Evolutionary conservation across 1,284 basidiomycete genomes (phyloP).

Genomic region (Microbotryum intermedium): DNA sequence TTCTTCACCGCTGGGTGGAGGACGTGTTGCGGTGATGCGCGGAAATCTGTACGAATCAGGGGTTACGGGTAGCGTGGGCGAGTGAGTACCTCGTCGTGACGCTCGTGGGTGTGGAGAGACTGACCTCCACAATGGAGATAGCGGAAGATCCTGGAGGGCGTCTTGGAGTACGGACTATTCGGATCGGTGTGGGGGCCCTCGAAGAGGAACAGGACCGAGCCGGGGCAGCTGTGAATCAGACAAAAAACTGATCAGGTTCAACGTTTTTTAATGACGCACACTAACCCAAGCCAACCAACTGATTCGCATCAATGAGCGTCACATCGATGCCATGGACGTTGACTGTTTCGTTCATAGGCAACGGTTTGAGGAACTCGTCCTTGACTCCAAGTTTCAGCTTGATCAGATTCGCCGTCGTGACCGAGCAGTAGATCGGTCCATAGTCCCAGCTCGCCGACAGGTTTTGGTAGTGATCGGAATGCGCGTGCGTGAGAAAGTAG

Average conservation of each 20-base stretch:
- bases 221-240: slow-evolving; percentile 53
- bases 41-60: slow-evolving; percentile 27
- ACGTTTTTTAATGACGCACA: background rate
- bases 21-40: slow-evolving; percentile 62
- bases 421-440: slow-evolving; percentile 90
- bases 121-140: slow-evolving; percentile 94
- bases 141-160: slow-evolving; percentile 58
- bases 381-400: slow-evolving; percentile 81
- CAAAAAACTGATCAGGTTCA: background rate
- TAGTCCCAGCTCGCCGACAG: slow-evolving; percentile 39
- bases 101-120: background rate
- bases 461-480: slow-evolving; percentile 61
- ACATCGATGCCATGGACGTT: slow-evolving; percentile 74
- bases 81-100: background rate
- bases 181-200: slow-evolving; percentile 88
- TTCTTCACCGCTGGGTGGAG: slow-evolving; percentile 69
- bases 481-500: slow-evolving; percentile 61
- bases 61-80: background rate
- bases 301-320: slow-evolving; percentile 94
- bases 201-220: slow-evolving; percentile 86
- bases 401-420: slow-evolving; percentile 75
- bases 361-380: slow-evolving; percentile 71
- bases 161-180: slow-evolving; percentile 59
- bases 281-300: slow-evolving; percentile 47
- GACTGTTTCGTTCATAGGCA: slow-evolving; percentile 69